Conservation (phyloP, 257 asterid genomes). For the Solanum corneliomulleri region DNA sequence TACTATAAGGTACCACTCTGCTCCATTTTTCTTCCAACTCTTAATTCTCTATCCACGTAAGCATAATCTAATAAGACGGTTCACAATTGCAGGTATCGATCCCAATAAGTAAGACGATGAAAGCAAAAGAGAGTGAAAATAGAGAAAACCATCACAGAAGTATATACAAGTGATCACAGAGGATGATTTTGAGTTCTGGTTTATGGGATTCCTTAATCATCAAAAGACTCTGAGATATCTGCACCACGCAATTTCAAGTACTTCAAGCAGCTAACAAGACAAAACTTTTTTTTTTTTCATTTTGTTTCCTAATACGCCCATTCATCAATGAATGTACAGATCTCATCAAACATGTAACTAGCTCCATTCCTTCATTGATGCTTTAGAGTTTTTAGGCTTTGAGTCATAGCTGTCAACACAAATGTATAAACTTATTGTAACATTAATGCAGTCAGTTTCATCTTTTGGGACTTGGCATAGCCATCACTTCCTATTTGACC, state of each 20-base stretch:
- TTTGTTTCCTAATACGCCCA: not conserved
- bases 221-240: not conserved
- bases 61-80: not conserved
- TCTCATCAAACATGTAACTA: not conserved
- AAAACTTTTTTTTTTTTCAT: no score
- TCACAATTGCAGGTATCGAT: not conserved
- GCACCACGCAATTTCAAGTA: not conserved
- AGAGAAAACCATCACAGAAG: not conserved
- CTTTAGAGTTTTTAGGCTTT: not conserved
- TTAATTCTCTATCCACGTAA: not conserved
- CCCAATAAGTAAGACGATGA: slow-evolving; percentile 12
- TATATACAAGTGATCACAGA: slow-evolving; percentile 1
- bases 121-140: slow-evolving; percentile 12
- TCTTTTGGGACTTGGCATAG: not conserved
- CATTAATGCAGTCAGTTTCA: not conserved
- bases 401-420: not conserved
- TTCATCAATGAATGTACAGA: not conserved
- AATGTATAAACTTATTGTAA: not conserved
- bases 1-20: slow-evolving; percentile 21
- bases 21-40: not conserved
- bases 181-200: not conserved
- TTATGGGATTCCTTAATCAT: not conserved
- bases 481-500: not conserved
- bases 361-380: not conserved
- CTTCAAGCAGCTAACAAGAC: not conserved